Evolutionary conservation across 2,329 filamentous ascomycete genomes (phyloP).

Genomic region (Arthroderma sp.): DNA sequence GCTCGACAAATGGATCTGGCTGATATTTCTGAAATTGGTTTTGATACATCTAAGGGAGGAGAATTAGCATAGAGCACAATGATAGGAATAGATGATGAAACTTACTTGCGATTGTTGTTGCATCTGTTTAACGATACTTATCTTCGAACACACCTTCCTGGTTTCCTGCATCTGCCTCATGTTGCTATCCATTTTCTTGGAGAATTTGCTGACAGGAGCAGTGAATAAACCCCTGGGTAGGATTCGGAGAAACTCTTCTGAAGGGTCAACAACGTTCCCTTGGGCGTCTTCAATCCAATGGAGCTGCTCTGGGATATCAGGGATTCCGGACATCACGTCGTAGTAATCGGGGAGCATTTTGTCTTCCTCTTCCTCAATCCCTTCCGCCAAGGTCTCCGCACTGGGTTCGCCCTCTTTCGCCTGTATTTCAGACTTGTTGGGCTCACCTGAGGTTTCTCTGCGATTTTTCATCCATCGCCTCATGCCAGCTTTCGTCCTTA

Average conservation of each 20-base stretch:
- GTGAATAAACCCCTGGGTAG: slow-evolving; percentile 63
- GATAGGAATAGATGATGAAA: slow-evolving; percentile 2
- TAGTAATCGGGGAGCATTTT: slow-evolving; percentile 88
- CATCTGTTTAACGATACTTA: slow-evolving; percentile 98
- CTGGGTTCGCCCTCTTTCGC: slow-evolving; percentile 35
- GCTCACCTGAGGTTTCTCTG: slow-evolving; percentile 49
- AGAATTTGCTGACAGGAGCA: slow-evolving; percentile 58
- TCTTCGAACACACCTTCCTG: slow-evolving; percentile 87
- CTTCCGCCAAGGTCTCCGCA: slow-evolving; percentile 75
- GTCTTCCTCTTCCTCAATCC: slow-evolving; percentile 83
- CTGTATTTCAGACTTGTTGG: slow-evolving; percentile 33
- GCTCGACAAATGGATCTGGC: slow-evolving; percentile 73
- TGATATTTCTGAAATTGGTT: slow-evolving; percentile 98
- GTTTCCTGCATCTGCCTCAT: slow-evolving; percentile 95
- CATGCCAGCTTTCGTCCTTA: slow-evolving; percentile 80
- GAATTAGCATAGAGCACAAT: slow-evolving; percentile 9
- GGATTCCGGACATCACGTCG: slow-evolving; percentile 70
- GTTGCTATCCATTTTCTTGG: slow-evolving; percentile 75
- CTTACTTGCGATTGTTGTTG: slow-evolving; percentile 87
- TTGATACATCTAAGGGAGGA: slow-evolving; percentile 61
- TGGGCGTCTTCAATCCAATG: slow-evolving; percentile 84
- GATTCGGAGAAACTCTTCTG: slow-evolving; percentile 69
- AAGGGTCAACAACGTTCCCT: slow-evolving; percentile 76
- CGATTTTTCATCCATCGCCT: slow-evolving; percentile 71
- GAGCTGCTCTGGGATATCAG: slow-evolving; percentile 64